A percentile compares a stretch with the other conserved stretches of the same genome.
These are phyloP conservation scores for Clarireedia sp. DNA, from an alignment of 2,329 filamentous ascomycete genomes.

Conservation along the genomic window DNA sequence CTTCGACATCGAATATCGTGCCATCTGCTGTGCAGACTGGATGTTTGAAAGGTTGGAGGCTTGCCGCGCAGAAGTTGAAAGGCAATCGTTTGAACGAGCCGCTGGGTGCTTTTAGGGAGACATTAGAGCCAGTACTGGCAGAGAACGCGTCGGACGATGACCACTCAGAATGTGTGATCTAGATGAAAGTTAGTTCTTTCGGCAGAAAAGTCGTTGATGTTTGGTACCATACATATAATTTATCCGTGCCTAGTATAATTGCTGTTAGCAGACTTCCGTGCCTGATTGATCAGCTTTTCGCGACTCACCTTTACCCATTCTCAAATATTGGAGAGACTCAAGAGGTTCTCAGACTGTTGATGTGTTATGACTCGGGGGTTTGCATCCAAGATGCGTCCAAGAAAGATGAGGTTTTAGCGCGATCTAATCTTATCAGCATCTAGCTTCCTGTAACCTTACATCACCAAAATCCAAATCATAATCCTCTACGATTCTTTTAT, in stretches of 20 bases:
- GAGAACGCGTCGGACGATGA: constrained; percentile 82
- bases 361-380: neutral
- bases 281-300: neutral
- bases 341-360: neutral
- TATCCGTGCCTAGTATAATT: constrained; percentile 39
- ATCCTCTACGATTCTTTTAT: too few species aligned
- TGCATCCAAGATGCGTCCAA: neutral
- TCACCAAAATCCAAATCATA: too few species aligned
- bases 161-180: constrained; percentile 98
- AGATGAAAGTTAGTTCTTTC: constrained; percentile 18
- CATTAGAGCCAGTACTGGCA: constrained; percentile 65
- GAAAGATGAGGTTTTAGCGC: neutral
- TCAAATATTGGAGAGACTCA: constrained; percentile 1
- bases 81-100: constrained; percentile 79
- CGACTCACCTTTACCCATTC: constrained; percentile 27
- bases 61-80: constrained; percentile 97
- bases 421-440: neutral
- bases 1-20: constrained; percentile 89
- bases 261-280: neutral
- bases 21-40: constrained; percentile 85
- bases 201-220: constrained; percentile 1
- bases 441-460: too few species aligned
- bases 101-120: constrained; percentile 48
- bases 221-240: constrained; percentile 33
- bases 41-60: constrained; percentile 88